Base-by-base conservation (phyloP, 345 rosid species). In the Adansonia digitata region DNA sequence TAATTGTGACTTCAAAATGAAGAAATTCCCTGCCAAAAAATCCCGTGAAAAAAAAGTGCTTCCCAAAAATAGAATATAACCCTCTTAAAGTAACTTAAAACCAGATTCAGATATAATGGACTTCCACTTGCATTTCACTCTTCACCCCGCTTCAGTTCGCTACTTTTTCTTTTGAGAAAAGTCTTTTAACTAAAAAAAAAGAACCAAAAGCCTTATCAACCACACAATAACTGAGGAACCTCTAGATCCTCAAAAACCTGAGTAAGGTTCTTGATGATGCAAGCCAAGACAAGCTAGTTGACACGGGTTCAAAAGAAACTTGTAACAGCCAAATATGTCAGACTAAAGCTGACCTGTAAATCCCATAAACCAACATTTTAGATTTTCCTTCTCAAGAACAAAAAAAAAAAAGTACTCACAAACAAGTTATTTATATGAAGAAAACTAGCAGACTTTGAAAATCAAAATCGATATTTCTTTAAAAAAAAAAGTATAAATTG, bases 241-340 rank as follows among this genome's bases (percentile, higher is more conserved):
- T 31, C 77, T 45, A 62, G 59, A 69, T 69, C 78, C 53, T 24
- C 0, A 3, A 29, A 5, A 5, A 17, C 42, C 42, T 18, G 57
- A 0, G 15, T 40, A 62, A 71, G 77, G 22, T 20, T 64, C 39
- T 66, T n/a, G 74, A 49, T 52, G 48, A 55, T 57, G 48, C 61
- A 78, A 9, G 66, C 80, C 62, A 76, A 71, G 86, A 80, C 82
- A 83, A 80, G 64, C 42, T n/a, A 45, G 68, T 74, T 53, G 77
- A 78, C 84, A 81, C 77, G 78, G 81, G 80, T 77, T 37, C 57
- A 2, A 15, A 52, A 27, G 73, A 69, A 85, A 59, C 63, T 64
- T 7, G 74, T 34, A 61, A 27, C 40, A 74, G 70, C 65, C 75
- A 24, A 74, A 70, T 69, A 69, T 55, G 29, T 59, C 64, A 56